Evolutionary conservation across 2,329 filamentous ascomycete species (phyloP).

Genomic region (Aspergillus transmontanensis): DNA sequence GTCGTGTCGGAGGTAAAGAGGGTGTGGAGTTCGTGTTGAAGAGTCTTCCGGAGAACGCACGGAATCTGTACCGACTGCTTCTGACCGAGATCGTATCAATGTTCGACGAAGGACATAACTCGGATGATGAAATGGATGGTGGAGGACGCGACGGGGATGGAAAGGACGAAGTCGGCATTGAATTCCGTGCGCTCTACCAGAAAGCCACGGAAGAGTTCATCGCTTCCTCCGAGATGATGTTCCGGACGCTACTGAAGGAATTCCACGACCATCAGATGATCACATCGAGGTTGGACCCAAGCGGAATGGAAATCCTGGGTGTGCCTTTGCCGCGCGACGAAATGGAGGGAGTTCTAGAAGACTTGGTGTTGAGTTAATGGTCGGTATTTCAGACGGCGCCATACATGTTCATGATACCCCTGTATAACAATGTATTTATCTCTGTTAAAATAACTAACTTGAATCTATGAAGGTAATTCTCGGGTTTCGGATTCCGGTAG

Average conservation of each 20-base stretch:
- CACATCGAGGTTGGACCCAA: slow-evolving; percentile 78
- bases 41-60: slow-evolving; percentile 88
- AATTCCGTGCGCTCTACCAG: slow-evolving; percentile 89
- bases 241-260: slow-evolving; percentile 91
- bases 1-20: slow-evolving; percentile 82
- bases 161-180: slow-evolving; percentile 64
- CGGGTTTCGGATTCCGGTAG: too few species aligned
- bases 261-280: slow-evolving; percentile 99
- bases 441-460: neutral
- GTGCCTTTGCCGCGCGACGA: slow-evolving; percentile 87
- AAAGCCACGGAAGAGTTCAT: slow-evolving; percentile 97
- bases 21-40: slow-evolving; percentile 89
- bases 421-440: slow-evolving; percentile 20
- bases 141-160: slow-evolving; percentile 27
- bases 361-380: slow-evolving; percentile 53
- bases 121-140: slow-evolving; percentile 54
- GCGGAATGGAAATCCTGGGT: slow-evolving; percentile 82
- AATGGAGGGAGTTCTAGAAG: slow-evolving; percentile 84
- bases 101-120: slow-evolving; percentile 55
- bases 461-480: neutral
- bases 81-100: slow-evolving; percentile 80
- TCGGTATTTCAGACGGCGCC: slow-evolving; percentile 7
- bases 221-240: slow-evolving; percentile 93
- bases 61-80: slow-evolving; percentile 80
- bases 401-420: slow-evolving; percentile 38